phyloP scores from a whole-genome alignment of 2,329 filamentous ascomycete genomes.

The Monosporascus sp. region DNA sequence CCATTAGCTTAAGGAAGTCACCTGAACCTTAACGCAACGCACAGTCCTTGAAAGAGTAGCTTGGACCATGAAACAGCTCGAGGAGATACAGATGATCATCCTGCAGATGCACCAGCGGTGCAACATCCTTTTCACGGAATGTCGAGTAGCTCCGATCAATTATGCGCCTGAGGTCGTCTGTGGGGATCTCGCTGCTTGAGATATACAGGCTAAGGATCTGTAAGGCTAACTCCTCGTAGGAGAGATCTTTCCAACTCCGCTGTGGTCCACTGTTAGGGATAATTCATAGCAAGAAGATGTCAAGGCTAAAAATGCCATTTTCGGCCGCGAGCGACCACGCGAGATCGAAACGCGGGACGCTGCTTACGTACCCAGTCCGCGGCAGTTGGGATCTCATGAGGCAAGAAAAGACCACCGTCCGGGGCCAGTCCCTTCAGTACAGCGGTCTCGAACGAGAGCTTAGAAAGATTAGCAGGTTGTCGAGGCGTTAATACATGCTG shows the following conservation, averaged over 20 bases:
- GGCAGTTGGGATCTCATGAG: conserved; percentile 65
- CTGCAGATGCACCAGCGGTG: conserved; percentile 73
- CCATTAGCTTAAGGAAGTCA: too few relatives aligned
- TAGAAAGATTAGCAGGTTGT: conserved; percentile 8
- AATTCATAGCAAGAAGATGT: too few relatives aligned
- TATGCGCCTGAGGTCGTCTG: conserved; percentile 73
- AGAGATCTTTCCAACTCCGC: conserved; percentile 71
- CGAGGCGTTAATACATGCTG: conserved; percentile 5
- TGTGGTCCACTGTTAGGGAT: too few relatives aligned
- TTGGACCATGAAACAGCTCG: conserved; percentile 94
- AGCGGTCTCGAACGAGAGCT: conserved; percentile 87
- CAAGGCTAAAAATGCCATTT: too few relatives aligned
- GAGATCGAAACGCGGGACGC: too few relatives aligned
- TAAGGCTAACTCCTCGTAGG: conserved; percentile 76
- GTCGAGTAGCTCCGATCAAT: conserved; percentile 82
- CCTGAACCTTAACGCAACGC: too few relatives aligned
- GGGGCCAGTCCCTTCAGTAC: conserved; percentile 83
- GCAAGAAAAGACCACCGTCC: conserved; percentile 86
- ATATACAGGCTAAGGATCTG: conserved; percentile 86
- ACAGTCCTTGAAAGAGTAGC: conserved; percentile 85
- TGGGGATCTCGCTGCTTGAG: conserved; percentile 73
- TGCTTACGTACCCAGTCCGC: conserved; percentile 32
- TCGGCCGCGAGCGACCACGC: too few relatives aligned
- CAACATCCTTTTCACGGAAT: conserved; percentile 74
- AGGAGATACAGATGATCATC: conserved; percentile 71